phyloP scores from a whole-genome alignment of 306 rosid species.

The Hippophae rhamnoides region DNA sequence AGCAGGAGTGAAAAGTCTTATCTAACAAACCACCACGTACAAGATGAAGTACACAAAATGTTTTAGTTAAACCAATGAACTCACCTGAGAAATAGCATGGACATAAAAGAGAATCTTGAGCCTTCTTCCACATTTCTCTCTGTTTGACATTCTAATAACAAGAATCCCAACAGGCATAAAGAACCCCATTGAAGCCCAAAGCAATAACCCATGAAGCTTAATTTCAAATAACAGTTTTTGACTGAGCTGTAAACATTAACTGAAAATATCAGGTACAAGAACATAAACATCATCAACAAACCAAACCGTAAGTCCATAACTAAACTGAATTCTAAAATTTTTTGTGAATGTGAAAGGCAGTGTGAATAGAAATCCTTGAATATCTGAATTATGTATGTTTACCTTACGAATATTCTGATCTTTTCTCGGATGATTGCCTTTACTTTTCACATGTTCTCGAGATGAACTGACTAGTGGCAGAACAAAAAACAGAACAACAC shows the following conservation, averaged over 20 bases:
- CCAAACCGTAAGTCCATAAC: background rate
- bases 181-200: conserved; percentile 93
- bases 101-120: conserved; percentile 44
- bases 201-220: conserved; percentile 70
- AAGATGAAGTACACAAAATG: background rate
- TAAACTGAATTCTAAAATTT: no score
- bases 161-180: conserved; percentile 84
- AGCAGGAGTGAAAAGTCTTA: no score
- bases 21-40: background rate
- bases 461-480: conserved; percentile 34
- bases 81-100: conserved; percentile 73
- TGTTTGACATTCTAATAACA: conserved; percentile 54
- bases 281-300: background rate
- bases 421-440: conserved; percentile 14
- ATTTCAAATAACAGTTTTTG: conserved; percentile 45
- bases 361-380: no score
- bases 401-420: conserved; percentile 40
- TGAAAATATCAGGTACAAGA: background rate
- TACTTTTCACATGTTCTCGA: conserved; percentile 26
- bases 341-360: no score
- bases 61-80: conserved; percentile 18
- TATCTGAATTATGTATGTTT: background rate
- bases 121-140: conserved; percentile 48
- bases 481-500: conserved; percentile 31
- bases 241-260: conserved; percentile 32